These are phyloP conservation scores for Fomitopsis palustris DNA, from an alignment of 1,284 basidiomycete genomes.

Conservation along the genomic window DNA sequence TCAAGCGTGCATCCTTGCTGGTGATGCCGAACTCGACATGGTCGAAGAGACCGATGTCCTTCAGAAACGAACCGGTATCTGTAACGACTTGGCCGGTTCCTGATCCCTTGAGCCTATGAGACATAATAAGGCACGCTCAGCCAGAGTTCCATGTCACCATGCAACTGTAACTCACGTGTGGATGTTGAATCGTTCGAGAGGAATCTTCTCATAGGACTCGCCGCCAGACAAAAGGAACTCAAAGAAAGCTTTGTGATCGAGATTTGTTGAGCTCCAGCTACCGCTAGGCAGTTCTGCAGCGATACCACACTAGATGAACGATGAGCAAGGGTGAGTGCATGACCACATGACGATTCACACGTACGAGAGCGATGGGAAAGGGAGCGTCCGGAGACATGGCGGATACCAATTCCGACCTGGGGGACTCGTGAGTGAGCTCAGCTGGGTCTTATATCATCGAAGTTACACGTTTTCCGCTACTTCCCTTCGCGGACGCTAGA, in stretches of 20 bases:
- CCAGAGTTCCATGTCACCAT: not conserved
- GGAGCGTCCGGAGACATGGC: not conserved
- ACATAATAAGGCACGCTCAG: not conserved
- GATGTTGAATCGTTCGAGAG: conserved; percentile 31
- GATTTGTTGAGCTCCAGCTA: conserved; percentile 21
- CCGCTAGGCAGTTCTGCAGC: conserved; percentile 37
- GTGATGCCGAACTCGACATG: conserved; percentile 39
- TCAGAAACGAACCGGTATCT: conserved; percentile 35
- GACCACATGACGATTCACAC: not conserved
- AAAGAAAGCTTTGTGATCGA: conserved; percentile 34
- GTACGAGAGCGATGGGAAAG: not conserved
- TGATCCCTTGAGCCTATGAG: conserved; percentile 12
- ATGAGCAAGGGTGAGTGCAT: not conserved
- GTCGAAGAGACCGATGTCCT: conserved; percentile 35
- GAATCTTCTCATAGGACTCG: conserved; percentile 34
- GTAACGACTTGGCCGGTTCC: conserved; percentile 27
- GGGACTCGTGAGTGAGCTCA: not conserved
- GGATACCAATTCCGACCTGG: not conserved
- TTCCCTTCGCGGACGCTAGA: not conserved
- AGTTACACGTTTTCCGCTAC: not conserved
- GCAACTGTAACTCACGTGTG: conserved; percentile 22
- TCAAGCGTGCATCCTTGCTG: conserved; percentile 32
- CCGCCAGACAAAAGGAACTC: conserved; percentile 33
- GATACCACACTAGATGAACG: conserved; percentile 22
- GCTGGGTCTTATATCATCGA: not conserved